phyloP scores from a whole-genome alignment of 2,329 filamentous ascomycete genomes.

The Byssochlamys sp. region DNA sequence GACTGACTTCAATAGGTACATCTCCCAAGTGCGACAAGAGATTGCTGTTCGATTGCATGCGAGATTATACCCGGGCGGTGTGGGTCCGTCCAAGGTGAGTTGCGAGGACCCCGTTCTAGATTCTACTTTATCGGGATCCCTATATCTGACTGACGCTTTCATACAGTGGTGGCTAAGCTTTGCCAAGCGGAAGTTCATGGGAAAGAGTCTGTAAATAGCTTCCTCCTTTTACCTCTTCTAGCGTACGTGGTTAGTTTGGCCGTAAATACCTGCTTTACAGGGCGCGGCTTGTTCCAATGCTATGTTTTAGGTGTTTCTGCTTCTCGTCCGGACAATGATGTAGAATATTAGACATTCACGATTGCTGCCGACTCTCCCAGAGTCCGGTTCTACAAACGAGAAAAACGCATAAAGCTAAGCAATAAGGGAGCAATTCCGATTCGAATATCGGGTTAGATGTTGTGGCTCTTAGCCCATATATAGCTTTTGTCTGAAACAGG shows the following conservation, averaged over 20 bases:
- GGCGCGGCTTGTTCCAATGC: background rate
- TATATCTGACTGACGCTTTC: background rate
- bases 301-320: background rate
- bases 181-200: slow-evolving; percentile 99
- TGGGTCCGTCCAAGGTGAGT: slow-evolving; percentile 54
- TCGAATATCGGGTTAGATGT: background rate
- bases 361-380: background rate
- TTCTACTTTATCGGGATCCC: background rate
- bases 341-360: background rate
- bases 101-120: slow-evolving; percentile 18
- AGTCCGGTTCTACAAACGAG: background rate
- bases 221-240: background rate
- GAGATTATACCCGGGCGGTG: slow-evolving; percentile 71
- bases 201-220: slow-evolving; percentile 62
- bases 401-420: background rate
- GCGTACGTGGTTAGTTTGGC: background rate
- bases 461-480: background rate
- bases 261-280: background rate
- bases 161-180: slow-evolving; percentile 97
- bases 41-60: slow-evolving; percentile 72
- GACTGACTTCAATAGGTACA: slow-evolving; percentile 30
- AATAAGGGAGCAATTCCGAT: background rate
- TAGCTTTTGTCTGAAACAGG: background rate
- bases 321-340: background rate
- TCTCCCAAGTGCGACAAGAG: slow-evolving; percentile 88